Evolutionary conservation across 192 early-diverging fungal genomes (phyloP).

Genomic region (Gamsiella multidivaricata): DNA sequence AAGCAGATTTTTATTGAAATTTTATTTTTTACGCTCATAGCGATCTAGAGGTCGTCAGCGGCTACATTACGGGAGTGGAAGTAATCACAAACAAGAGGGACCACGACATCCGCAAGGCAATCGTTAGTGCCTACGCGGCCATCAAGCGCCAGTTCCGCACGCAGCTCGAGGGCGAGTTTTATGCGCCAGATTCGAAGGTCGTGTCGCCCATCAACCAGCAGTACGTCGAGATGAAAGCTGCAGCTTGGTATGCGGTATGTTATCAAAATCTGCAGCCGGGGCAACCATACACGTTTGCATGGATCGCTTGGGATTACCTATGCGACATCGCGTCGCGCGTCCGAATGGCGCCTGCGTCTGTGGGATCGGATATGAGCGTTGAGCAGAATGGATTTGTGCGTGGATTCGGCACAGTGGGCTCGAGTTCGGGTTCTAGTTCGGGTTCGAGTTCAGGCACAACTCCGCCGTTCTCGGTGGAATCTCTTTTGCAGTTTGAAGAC

Average conservation of each 20-base stretch:
- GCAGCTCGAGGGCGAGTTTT: conserved; percentile 62
- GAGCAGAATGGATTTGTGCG: too few relatives aligned
- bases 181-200: conserved; percentile 22
- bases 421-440: not conserved
- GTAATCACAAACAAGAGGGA: conserved; percentile 60
- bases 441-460: not conserved
- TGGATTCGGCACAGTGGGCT: not conserved
- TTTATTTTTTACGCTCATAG: conserved; percentile 9
- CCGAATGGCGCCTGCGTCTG: not conserved
- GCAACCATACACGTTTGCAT: conserved; percentile 41
- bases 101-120: conserved; percentile 62
- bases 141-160: conserved; percentile 57
- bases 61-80: conserved; percentile 45
- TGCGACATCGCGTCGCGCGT: conserved; percentile 28
- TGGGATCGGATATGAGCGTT: not conserved
- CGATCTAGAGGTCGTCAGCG: conserved; percentile 54
- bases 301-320: conserved; percentile 38
- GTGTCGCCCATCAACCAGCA: conserved; percentile 12
- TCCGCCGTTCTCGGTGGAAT: not conserved
- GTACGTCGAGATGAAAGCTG: conserved; percentile 60
- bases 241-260: conserved; percentile 79
- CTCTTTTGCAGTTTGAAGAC: too few relatives aligned
- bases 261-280: conserved; percentile 58
- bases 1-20: too few relatives aligned
- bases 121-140: conserved; percentile 44